Base-by-base conservation (phyloP, 2,329 filamentous ascomycete genomes). In the Macrophomina tecta region DNA sequence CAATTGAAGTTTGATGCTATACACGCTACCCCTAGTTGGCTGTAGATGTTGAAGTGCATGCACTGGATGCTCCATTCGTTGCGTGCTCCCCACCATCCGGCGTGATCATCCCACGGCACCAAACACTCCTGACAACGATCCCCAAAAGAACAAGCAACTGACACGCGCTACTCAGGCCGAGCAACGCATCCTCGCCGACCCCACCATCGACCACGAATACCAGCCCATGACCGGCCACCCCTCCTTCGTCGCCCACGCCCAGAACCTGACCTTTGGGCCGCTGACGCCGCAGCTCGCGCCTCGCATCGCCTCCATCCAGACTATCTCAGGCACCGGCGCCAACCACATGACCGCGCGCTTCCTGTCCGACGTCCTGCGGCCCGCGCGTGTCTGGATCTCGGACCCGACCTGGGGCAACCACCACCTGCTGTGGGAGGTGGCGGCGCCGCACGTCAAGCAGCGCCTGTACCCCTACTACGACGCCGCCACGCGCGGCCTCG, bases 291-390 rank as follows among this genome's bases (percentile, higher is more conserved):
- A 42, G 11, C 42, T 65, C 5, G 49, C 45, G 2, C 38, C 55
- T 36, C 58, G 69, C 11, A 68, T 77, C 4, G 72, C 67, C 1
- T 78, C 76, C 0, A 69, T 79, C 23, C 78, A 80, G 66, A 78
- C 77, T 1, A 72, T 79, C 28, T 75, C 76, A 2, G 77, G 78
- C 14, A 79, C 78, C 4, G 78, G 78, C 0, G 77, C 78, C n/a
- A 75, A 74, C 63, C 74, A 76, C 60, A 51, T 79, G 14, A 74
- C 65, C 6, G 74, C 77, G 34, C 51, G 65, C 38, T 73, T 78
- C 46, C 60, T 78, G 2, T 42, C 70, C 4, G 61, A 71, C 7
- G 48, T 56, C 5, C 46, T 73, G 5, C 67, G 69, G n/a, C 73
- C 75, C 0, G 52, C 53, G 16, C 68, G 69, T 2, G 74, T 80